Base-by-base conservation (phyloP, 2,329 filamentous ascomycete genomes). In the Ceratocystiopsis sp. region DNA sequence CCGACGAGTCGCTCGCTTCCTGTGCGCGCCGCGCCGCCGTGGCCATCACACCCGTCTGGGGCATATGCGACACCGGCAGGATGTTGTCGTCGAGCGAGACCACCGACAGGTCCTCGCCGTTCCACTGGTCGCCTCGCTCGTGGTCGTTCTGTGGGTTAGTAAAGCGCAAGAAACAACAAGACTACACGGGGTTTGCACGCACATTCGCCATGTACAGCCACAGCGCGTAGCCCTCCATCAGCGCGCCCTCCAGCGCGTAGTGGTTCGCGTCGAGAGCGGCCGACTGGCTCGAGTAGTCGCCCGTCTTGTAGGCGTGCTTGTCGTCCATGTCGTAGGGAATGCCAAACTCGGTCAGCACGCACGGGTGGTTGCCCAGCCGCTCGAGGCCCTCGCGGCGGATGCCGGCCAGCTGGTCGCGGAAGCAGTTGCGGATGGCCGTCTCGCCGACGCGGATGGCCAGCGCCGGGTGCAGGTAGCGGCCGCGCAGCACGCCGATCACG, bases 321-420 rank as follows among this genome's bases (percentile, higher is more conserved):
- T 94, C 79, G 55, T 98, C 89, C 93, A 98, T 96, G 57, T 98
- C 91, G 57, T 94, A 98, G 0, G 91, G 91, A 46, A 98, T 95
- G 9, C 91, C 91, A 54, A 96, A 96, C 57, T 98, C 91, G 1
- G 85, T 93, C 59, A 95, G 76, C 5, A 98, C 63, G 52, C 86
- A 85, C 0, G 91, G 91, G 52, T 93, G 87, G 18, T 82, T 76
- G 17, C 91, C 91, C 67, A 86, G 84, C 46, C 85, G 78, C 44
- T 93, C 80, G n/a, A 81, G 63, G 0, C 89, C 93, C 60, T 98
- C 91, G 50, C 93, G 71, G 41, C 78, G 73, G 42, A 98, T 81
- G 1, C 80, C 80, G 7, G 75, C 75, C 34, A 98, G 71, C 56
- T 98, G 91, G 49, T 95, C 84, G 37, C 75, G 75, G 61, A 98